phyloP scores from a whole-genome alignment of 164 flowering plant genomes.

The Magnolia sinica region DNA sequence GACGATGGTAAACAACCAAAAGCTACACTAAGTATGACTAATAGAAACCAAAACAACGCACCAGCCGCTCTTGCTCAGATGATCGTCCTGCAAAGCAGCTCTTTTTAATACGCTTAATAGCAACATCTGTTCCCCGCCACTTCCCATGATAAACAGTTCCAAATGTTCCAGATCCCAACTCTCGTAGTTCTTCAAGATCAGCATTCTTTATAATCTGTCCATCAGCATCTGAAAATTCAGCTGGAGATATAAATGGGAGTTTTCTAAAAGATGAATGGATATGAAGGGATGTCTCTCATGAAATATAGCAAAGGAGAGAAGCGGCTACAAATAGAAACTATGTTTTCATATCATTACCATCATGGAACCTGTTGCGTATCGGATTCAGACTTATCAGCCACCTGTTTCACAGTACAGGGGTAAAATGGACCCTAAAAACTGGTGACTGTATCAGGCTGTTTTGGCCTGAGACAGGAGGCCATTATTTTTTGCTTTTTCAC shows the following conservation, averaged over 20 bases:
- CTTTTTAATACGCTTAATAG: constrained; percentile 80
- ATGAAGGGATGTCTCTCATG: not conserved
- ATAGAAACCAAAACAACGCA: constrained; percentile 21
- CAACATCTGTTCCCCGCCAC: constrained; percentile 94
- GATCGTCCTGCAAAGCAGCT: constrained; percentile 80
- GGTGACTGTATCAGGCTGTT: too few relatives aligned
- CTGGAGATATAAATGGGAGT: constrained; percentile 3
- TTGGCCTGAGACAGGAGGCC: too few relatives aligned
- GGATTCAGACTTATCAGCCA: too few relatives aligned
- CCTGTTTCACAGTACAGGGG: too few relatives aligned
- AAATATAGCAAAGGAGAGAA: not conserved
- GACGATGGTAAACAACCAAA: too few relatives aligned
- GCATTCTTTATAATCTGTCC: constrained; percentile 77
- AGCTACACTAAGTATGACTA: too few relatives aligned
- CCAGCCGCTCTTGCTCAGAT: constrained; percentile 87
- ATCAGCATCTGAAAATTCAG: constrained; percentile 25
- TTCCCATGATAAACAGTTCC: constrained; percentile 93
- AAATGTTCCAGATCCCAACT: constrained; percentile 86
- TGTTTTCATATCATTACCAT: too few relatives aligned
- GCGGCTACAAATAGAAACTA: not conserved
- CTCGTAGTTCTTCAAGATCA: constrained; percentile 84
- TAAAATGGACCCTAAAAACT: too few relatives aligned
- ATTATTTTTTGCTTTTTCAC: too few relatives aligned
- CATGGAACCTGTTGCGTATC: too few relatives aligned
- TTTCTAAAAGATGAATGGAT: not conserved